These are phyloP conservation scores for Alternaria ethzedia DNA, from an alignment of 2,329 filamentous ascomycete genomes.

Conservation along the genomic window DNA sequence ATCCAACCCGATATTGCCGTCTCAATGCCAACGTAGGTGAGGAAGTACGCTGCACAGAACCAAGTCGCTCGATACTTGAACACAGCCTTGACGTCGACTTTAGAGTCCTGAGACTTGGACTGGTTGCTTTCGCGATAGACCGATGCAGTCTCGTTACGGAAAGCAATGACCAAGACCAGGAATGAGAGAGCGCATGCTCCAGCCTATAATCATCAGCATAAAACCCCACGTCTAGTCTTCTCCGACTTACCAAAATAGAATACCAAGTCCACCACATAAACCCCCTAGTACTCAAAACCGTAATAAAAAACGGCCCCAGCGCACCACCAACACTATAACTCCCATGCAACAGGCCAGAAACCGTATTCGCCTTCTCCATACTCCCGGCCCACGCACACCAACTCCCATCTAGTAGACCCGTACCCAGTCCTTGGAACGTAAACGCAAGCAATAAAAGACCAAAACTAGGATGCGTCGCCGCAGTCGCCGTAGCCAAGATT, in stretches of 20 bases:
- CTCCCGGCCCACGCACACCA: slow-evolving; percentile 56
- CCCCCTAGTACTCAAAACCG: slow-evolving; percentile 32
- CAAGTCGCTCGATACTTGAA: slow-evolving; percentile 48
- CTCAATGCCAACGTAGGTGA: slow-evolving; percentile 55
- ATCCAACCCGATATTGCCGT: slow-evolving; percentile 56
- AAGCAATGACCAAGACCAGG: slow-evolving; percentile 42
- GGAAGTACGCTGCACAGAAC: slow-evolving; percentile 53
- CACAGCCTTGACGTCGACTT: slow-evolving; percentile 23
- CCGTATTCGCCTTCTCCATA: slow-evolving; percentile 49
- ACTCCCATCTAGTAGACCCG: slow-evolving; percentile 52
- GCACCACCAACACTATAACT: slow-evolving; percentile 50
- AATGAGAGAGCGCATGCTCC: slow-evolving; percentile 22
- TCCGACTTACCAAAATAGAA: slow-evolving; percentile 42
- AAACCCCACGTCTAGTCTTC: neutral
- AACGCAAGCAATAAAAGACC: slow-evolving; percentile 40
- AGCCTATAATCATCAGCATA: slow-evolving; percentile 2
- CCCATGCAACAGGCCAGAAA: slow-evolving; percentile 52
- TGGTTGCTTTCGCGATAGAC: slow-evolving; percentile 40
- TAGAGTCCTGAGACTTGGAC: slow-evolving; percentile 3
- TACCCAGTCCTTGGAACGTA: slow-evolving; percentile 46
- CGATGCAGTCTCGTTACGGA: slow-evolving; percentile 45
- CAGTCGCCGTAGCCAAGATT: slow-evolving; percentile 35
- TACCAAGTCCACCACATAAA: slow-evolving; percentile 51
- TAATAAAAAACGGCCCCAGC: slow-evolving; percentile 46
- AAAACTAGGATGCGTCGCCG: slow-evolving; percentile 43